Percentiles rank a stretch among this genome's conserved stretches.
These are phyloP conservation scores for Lasiodiplodia gonubiensis DNA, from an alignment of 2,329 filamentous ascomycete species.

Conservation along the genomic window DNA sequence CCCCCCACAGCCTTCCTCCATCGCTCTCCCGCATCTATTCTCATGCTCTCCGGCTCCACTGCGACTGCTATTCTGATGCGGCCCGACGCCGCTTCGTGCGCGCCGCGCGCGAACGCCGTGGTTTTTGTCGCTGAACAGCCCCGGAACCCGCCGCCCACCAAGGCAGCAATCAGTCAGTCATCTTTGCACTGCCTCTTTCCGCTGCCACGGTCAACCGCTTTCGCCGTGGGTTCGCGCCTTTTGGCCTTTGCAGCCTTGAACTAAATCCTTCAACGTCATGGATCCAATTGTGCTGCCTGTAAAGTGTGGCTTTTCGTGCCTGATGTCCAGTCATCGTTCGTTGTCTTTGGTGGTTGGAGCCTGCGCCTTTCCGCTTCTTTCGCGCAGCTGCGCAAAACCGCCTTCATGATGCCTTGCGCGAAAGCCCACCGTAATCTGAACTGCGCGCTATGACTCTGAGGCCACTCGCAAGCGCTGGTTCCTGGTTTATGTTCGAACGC, in stretches of 20 bases:
- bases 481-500: conserved; percentile 2
- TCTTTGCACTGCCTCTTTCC: conserved; percentile 15
- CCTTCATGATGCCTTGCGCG: conserved; percentile 16
- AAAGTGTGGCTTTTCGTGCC: conserved; percentile 12
- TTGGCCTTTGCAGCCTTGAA: conserved; percentile 16
- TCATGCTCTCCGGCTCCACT: conserved; percentile 3
- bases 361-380: conserved; percentile 6
- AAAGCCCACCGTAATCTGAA: background rate
- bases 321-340: conserved; percentile 16
- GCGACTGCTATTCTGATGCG: conserved; percentile 17
- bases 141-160: conserved; percentile 7
- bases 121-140: background rate
- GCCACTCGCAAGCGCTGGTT: background rate
- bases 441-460: conserved; percentile 12
- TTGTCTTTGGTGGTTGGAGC: conserved; percentile 6
- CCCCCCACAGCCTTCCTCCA: conserved; percentile 12
- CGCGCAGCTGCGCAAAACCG: conserved; percentile 7
- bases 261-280: conserved; percentile 23
- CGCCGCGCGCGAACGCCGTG: background rate
- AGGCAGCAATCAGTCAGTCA: conserved; percentile 21
- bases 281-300: background rate
- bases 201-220: conserved; percentile 18
- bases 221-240: background rate
- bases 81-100: background rate
- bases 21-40: conserved; percentile 1